Percentiles rank a stretch among this genome's conserved stretches.
Conservation (phyloP, 768 basidiomycete species). For the Ramaria sp. region DNA sequence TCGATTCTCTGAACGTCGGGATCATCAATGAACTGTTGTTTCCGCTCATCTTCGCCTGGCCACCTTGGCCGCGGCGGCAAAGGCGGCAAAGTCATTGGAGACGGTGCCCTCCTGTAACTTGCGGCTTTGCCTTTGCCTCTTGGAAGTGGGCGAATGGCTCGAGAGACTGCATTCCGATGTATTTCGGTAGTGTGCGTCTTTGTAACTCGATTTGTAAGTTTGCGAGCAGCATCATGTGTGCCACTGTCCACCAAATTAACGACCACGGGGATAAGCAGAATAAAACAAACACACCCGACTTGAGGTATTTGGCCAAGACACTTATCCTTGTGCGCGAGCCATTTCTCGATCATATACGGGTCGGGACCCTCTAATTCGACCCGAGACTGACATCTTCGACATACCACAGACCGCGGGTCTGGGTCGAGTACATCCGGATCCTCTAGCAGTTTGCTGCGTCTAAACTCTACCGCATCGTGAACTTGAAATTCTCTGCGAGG, state of each 20-base stretch:
- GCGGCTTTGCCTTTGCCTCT: not conserved
- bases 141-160: not conserved
- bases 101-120: not conserved
- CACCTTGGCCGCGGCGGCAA: conserved; percentile 7
- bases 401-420: not conserved
- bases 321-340: not conserved
- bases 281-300: not conserved
- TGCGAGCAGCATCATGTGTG: not conserved
- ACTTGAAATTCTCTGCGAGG: not conserved
- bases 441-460: not conserved
- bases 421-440: not conserved
- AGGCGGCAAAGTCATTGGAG: conserved; percentile 1
- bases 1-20: conserved; percentile 1
- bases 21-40: conserved; percentile 5
- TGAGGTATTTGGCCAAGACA: not conserved
- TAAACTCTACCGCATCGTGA: not conserved
- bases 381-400: not conserved
- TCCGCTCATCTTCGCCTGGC: conserved; percentile 8
- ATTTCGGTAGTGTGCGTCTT: not conserved
- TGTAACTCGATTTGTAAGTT: not conserved
- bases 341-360: not conserved
- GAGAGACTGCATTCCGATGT: not conserved
- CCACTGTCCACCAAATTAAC: not conserved
- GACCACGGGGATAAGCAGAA: not conserved
- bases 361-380: not conserved